Conservation (phyloP, 2,329 filamentous ascomycete genomes). For the Dactylellina drechsleri region DNA sequence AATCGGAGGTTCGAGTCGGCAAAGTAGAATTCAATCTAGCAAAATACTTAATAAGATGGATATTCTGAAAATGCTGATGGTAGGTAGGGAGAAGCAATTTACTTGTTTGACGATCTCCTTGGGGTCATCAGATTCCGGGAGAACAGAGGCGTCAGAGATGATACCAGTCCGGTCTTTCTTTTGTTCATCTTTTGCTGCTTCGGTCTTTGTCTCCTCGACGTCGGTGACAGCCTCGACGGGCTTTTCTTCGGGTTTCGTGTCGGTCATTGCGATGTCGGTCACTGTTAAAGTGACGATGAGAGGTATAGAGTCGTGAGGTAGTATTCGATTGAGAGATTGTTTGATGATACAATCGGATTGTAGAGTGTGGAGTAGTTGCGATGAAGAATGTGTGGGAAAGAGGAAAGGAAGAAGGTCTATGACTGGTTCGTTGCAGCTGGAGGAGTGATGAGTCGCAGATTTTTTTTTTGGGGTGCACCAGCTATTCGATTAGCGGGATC, state of each 20-base stretch:
- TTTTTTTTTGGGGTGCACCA: slow-evolving; percentile 29
- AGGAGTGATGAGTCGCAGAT: slow-evolving; percentile 49
- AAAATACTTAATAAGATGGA: neutral
- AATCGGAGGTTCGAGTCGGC: slow-evolving; percentile 87
- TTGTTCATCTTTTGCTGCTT: slow-evolving; percentile 55
- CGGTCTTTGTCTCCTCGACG: slow-evolving; percentile 42
- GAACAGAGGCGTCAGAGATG: slow-evolving; percentile 76
- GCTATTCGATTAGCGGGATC: slow-evolving; percentile 38
- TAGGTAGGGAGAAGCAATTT: slow-evolving; percentile 47
- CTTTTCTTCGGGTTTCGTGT: slow-evolving; percentile 30
- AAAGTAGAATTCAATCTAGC: slow-evolving; percentile 93
- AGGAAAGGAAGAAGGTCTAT: neutral
- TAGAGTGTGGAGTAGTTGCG: slow-evolving; percentile 4
- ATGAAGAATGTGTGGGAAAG: neutral
- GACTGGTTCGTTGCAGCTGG: slow-evolving; percentile 6
- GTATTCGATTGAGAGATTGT: neutral
- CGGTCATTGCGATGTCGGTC: slow-evolving; percentile 25
- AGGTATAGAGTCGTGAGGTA: neutral
- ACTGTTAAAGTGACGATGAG: neutral
- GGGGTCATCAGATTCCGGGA: slow-evolving; percentile 78
- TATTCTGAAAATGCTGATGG: neutral
- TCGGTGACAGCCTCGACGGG: slow-evolving; percentile 18
- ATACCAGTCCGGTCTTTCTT: slow-evolving; percentile 66
- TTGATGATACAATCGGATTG: neutral
- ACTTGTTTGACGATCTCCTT: slow-evolving; percentile 85